Base-by-base conservation (phyloP, 2,329 filamentous ascomycete genomes). In the Plectosphaerella sp. region DNA sequence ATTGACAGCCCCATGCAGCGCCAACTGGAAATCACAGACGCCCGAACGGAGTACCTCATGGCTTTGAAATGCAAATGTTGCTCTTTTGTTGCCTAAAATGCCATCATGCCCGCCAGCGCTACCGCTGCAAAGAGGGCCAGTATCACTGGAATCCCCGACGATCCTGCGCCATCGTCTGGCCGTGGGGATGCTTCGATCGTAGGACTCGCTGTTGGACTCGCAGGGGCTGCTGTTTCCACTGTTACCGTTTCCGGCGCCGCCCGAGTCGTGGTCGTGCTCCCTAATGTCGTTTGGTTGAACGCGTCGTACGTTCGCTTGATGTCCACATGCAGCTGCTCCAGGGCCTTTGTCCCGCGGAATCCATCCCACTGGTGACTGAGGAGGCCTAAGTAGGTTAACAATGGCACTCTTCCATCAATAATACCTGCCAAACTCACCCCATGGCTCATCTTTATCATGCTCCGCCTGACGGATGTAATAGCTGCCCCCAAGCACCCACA, bases 401-500 rank as follows among this genome's bases (percentile, higher is more conserved):
- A n/a, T 3, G 8, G 28, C 2, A 33, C 16, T 39, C 37, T 16
- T 14, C 15, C 37, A n/a, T 68, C 73, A 45, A 72, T 59, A 41
- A 73, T 55, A 8, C 16, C 9, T 39, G 16, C 11, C 6, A 18
- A 7, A 39, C 37, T 39, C 37, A 55, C 76, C 76, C 74, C 75
- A 80, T 1, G 67, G 63, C 61, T 79, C 76, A 42, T 79, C 76
- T 33, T 57, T 68, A 58, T 79, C 75, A 55, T 76, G 72, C 2
- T 47, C 64, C 1, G 75, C 74, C 3, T 63, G 53, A 1, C 75
- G 64, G 45, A 75, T 71, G 57, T 79, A 79, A 58, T 79, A 79
- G 57, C 72, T 75, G 1, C 74, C 74, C 1, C 65, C 67, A 11
- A 83, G 50, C 28, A 75, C 76, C 71, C 76, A 79, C 66, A 74